Percentiles rank a stretch among this genome's conserved stretches.
Evolutionary conservation across 1,284 basidiomycete genomes (phyloP).

Genomic region (Chondrostereum purpureum): DNA sequence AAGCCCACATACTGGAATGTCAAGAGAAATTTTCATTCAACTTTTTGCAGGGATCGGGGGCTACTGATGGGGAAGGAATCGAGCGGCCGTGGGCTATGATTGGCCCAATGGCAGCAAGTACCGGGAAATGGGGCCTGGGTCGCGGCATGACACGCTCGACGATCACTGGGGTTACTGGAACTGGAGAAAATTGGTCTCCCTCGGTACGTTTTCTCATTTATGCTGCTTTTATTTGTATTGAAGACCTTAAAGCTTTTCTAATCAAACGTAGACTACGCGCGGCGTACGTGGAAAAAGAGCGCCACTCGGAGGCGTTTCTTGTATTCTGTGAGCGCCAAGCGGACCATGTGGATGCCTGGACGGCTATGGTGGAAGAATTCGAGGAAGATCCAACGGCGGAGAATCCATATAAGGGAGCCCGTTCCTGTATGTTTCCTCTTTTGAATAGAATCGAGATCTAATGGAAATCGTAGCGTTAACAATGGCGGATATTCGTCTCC

Average conservation of each 20-base stretch:
- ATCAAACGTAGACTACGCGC: not conserved
- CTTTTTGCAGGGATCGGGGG: slow-evolving; percentile 12
- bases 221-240: too few relatives aligned
- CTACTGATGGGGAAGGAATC: too few relatives aligned
- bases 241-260: too few relatives aligned
- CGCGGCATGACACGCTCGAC: slow-evolving; percentile 19
- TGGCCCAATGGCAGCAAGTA: slow-evolving; percentile 15
- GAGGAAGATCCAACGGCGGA: slow-evolving; percentile 2
- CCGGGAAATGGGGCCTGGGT: too few relatives aligned
- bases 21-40: slow-evolving; percentile 18
- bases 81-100: slow-evolving; percentile 17
- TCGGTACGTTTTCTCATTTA: too few relatives aligned
- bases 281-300: not conserved
- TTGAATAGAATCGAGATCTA: too few relatives aligned
- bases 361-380: slow-evolving; percentile 1
- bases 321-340: slow-evolving; percentile 3
- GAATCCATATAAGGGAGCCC: slow-evolving; percentile 8
- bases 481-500: slow-evolving; percentile 6
- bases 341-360: slow-evolving; percentile 5
- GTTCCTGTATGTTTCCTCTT: slow-evolving; percentile 7
- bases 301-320: not conserved
- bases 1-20: slow-evolving; percentile 6
- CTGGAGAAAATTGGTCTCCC: slow-evolving; percentile 16
- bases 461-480: too few relatives aligned
- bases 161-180: slow-evolving; percentile 20